These are phyloP conservation scores for Globisporangium spiculum DNA, from an alignment of 352 stramenopile species.

Conservation along the genomic window DNA sequence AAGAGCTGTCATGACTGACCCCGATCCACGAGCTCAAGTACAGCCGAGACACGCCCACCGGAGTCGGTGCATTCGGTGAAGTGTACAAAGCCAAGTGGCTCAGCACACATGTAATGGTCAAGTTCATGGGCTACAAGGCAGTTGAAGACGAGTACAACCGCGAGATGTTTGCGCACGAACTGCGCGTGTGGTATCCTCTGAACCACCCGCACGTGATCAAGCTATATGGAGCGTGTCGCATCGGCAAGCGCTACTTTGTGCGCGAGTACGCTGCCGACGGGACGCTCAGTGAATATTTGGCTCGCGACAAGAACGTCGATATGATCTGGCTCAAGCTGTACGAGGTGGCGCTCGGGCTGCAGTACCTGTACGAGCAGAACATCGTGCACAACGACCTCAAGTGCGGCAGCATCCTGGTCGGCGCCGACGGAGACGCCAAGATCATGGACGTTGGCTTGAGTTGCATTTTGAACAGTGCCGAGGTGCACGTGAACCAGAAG, in stretches of 20 bases:
- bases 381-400: constrained; percentile 22
- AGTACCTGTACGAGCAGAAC: constrained; percentile 18
- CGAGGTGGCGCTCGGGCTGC: constrained; percentile 20
- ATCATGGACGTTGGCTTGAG: constrained; percentile 23
- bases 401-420: constrained; percentile 24
- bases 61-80: not conserved
- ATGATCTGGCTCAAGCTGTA: constrained; percentile 20
- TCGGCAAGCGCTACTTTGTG: constrained; percentile 5
- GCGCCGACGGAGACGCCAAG: constrained; percentile 17
- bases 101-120: not conserved
- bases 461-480: not conserved
- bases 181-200: not conserved
- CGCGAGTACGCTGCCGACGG: not conserved
- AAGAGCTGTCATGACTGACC: not conserved
- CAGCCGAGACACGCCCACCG: not conserved
- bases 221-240: not conserved
- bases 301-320: constrained; percentile 25
- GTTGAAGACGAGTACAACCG: constrained; percentile 1
- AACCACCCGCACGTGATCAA: constrained; percentile 6
- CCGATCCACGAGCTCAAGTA: constrained; percentile 5
- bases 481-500: not conserved
- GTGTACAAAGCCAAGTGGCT: constrained; percentile 5
- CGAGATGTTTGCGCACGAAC: not conserved
- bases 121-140: constrained; percentile 5
- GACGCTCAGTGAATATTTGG: constrained; percentile 1